phyloP scores from a whole-genome alignment of 768 basidiomycete genomes.

The Leucosporidium scottii region DNA sequence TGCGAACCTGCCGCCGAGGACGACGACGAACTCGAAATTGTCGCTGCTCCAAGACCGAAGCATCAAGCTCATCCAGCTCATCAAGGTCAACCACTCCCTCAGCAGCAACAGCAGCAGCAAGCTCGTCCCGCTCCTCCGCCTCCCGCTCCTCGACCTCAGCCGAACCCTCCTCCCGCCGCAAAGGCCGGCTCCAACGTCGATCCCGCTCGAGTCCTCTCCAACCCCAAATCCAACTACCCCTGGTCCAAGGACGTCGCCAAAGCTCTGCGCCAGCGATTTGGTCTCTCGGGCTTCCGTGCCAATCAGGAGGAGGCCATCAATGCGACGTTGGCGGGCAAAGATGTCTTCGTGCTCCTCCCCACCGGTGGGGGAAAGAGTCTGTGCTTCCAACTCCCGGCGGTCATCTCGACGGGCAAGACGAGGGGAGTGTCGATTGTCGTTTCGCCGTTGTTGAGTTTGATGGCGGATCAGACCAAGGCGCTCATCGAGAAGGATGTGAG shows the following conservation, averaged over 20 bases:
- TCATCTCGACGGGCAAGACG: constrained; percentile 64
- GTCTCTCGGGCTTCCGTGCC: constrained; percentile 59
- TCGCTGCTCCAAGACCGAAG: not conserved
- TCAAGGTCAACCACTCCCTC: too few species aligned
- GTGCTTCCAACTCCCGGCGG: constrained; percentile 68
- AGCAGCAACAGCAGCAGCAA: too few species aligned
- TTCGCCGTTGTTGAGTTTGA: constrained; percentile 78
- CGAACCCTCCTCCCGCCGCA: constrained; percentile 3
- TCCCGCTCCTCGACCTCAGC: not conserved
- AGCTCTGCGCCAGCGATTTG: constrained; percentile 57
- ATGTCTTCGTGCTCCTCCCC: constrained; percentile 93
- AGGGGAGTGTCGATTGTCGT: constrained; percentile 82
- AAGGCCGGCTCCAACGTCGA: not conserved
- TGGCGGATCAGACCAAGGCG: constrained; percentile 76
- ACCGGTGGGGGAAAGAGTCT: constrained; percentile 50
- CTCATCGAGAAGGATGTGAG: constrained; percentile 51
- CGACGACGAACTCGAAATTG: not conserved
- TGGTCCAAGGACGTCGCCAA: constrained; percentile 50
- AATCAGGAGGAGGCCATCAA: constrained; percentile 84
- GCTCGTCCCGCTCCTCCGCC: not conserved
- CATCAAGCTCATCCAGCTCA: not conserved
- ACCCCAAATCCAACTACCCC: constrained; percentile 7
- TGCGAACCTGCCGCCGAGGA: too few species aligned
- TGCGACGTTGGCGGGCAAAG: constrained; percentile 67
- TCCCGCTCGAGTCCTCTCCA: not conserved